These are phyloP conservation scores for Citrus trifoliata DNA, from an alignment of 345 rosid genomes.

Conservation along the genomic window DNA sequence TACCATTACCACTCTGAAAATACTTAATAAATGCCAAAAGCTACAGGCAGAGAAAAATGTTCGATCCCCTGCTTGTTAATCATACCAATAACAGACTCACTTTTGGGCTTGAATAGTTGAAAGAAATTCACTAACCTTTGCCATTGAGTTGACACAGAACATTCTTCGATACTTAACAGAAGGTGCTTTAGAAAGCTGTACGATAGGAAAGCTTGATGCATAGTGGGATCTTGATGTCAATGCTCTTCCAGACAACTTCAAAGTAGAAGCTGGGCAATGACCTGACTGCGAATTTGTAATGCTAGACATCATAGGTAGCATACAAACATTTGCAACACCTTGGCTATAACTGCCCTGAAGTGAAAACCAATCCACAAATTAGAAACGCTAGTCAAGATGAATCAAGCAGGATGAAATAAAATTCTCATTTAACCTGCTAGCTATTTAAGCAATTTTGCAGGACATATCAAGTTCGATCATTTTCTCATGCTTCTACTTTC, in stretches of 20 bases:
- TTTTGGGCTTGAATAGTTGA: neutral
- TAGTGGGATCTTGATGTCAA: slow-evolving; percentile 49
- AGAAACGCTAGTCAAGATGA: neutral
- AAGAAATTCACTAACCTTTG: slow-evolving; percentile 36
- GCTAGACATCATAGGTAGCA: slow-evolving; percentile 23
- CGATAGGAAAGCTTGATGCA: slow-evolving; percentile 34
- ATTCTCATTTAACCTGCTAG: neutral
- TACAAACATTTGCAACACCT: slow-evolving; percentile 19
- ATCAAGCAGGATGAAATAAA: neutral
- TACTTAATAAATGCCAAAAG: neutral
- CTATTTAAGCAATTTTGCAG: neutral
- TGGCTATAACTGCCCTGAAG: slow-evolving; percentile 31
- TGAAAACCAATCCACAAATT: neutral
- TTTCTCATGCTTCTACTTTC: neutral
- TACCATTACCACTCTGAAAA: neutral
- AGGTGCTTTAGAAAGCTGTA: slow-evolving; percentile 36
- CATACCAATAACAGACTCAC: neutral
- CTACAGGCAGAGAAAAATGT: neutral
- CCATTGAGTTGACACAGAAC: slow-evolving; percentile 46
- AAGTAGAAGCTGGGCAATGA: slow-evolving; percentile 18
- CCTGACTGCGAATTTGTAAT: slow-evolving; percentile 20
- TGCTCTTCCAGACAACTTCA: slow-evolving; percentile 27
- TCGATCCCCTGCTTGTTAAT: neutral
- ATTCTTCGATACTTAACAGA: slow-evolving; percentile 36
- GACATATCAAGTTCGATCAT: neutral